Evolutionary conservation across 371 early-diverging fungal species (phyloP).

Genomic region (Rhizopus microsporus): DNA sequence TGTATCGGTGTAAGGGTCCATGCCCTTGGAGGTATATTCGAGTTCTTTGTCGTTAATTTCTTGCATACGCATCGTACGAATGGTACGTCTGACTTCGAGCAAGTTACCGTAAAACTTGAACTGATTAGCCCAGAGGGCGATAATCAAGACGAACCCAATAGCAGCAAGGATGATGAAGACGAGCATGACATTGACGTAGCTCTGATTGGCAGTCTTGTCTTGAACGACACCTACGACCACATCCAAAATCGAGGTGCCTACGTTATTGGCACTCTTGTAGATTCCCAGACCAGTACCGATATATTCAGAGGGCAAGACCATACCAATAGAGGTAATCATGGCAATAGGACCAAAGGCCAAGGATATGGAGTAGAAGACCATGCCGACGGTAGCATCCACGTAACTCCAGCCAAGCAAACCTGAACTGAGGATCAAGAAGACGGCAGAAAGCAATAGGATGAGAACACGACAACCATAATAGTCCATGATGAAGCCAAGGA

Average conservation of each 20-base stretch:
- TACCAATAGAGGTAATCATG: constrained; percentile 54
- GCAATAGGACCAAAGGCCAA: constrained; percentile 57
- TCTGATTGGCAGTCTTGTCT: constrained; percentile 39
- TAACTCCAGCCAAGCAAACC: constrained; percentile 47
- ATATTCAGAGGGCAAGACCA: constrained; percentile 50
- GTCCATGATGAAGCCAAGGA: constrained; percentile 57
- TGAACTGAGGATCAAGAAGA: constrained; percentile 46
- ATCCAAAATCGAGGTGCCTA: constrained; percentile 54
- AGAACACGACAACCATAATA: constrained; percentile 48
- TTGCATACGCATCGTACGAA: constrained; percentile 41
- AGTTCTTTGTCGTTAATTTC: constrained; percentile 45
- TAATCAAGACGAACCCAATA: constrained; percentile 38
- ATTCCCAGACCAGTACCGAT: constrained; percentile 61
- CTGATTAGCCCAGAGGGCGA: constrained; percentile 31
- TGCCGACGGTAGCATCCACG: constrained; percentile 46
- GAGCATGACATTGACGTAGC: constrained; percentile 43
- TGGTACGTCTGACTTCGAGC: constrained; percentile 32
- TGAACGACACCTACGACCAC: constrained; percentile 54
- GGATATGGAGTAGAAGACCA: constrained; percentile 50
- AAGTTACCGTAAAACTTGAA: constrained; percentile 32
- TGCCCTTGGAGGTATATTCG: constrained; percentile 31
- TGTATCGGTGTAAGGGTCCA: constrained; percentile 36
- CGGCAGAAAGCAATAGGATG: constrained; percentile 39
- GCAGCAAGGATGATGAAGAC: constrained; percentile 37
- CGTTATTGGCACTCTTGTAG: constrained; percentile 49